Evolutionary conservation across 495 filamentous ascomycete genomes (phyloP).

Genomic region (Neurospora sp.): DNA sequence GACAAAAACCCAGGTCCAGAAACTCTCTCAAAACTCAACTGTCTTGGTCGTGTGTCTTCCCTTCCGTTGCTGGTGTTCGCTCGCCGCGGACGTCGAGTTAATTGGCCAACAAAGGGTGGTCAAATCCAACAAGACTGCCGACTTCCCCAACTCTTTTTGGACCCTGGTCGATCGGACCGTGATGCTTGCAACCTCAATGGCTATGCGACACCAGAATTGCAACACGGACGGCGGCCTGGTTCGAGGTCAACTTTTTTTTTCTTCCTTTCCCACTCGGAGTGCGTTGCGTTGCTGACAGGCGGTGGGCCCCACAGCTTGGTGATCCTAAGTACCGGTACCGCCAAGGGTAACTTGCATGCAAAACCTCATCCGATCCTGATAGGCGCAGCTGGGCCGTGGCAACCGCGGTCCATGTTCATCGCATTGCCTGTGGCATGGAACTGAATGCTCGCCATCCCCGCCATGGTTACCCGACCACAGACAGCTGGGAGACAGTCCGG

Average conservation of each 20-base stretch:
- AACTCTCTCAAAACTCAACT: not conserved
- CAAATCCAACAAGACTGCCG: slow-evolving; percentile 25
- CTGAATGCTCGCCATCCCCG: not conserved
- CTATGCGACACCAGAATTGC: not conserved
- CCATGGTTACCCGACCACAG: not conserved
- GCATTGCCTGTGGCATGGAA: not conserved
- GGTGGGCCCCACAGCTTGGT: slow-evolving; percentile 8
- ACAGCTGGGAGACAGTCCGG: not conserved
- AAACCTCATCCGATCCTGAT: slow-evolving; percentile 9
- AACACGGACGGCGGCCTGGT: not conserved
- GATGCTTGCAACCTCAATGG: not conserved
- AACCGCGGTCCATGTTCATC: not conserved
- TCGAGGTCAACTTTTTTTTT: not conserved
- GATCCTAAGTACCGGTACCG: slow-evolving; percentile 23
- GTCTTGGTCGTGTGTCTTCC: not conserved
- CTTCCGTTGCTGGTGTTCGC: not conserved
- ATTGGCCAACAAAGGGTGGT: slow-evolving; percentile 17
- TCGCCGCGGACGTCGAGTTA: slow-evolving; percentile 1
- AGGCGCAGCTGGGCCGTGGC: not conserved
- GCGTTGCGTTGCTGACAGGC: slow-evolving; percentile 11
- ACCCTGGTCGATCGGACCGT: slow-evolving; percentile 20
- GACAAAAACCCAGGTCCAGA: not conserved
- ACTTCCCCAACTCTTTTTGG: slow-evolving; percentile 28
- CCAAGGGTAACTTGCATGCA: slow-evolving; percentile 1
- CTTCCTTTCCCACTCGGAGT: not conserved